A percentile compares a stretch with the other conserved stretches of the same genome.
Conservation (phyloP, 495 filamentous ascomycete species). For the Usnea hakonensis region DNA sequence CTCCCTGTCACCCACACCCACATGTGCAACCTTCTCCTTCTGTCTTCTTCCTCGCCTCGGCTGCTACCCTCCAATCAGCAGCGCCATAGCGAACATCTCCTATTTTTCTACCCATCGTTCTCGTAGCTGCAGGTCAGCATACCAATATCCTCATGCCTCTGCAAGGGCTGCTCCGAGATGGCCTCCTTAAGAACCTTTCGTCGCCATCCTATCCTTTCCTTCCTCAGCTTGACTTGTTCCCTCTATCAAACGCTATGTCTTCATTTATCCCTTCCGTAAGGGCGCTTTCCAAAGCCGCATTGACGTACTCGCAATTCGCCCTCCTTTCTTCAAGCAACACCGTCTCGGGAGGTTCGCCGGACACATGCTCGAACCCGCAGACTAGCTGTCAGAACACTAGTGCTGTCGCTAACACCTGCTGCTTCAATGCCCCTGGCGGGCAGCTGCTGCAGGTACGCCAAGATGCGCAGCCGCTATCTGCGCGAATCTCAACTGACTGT, state of each 20-base stretch:
- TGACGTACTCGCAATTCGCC: constrained; percentile 2
- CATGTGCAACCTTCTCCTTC: constrained; percentile 8
- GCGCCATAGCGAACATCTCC: neutral
- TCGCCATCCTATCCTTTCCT: neutral
- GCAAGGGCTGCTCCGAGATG: constrained; percentile 4
- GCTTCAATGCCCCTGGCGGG: constrained; percentile 75
- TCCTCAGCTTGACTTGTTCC: neutral
- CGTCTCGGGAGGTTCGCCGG: constrained; percentile 18
- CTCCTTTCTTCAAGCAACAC: constrained; percentile 14
- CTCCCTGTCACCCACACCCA: neutral
- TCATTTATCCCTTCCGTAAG: constrained; percentile 6
- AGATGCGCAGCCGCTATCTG: neutral
- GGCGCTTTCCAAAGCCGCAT: neutral
- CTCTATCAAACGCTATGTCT: constrained; percentile 10
- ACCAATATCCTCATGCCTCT: neutral
- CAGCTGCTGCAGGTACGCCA: constrained; percentile 47
- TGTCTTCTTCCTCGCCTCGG: neutral
- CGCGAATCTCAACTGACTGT: neutral
- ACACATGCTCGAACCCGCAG: constrained; percentile 43
- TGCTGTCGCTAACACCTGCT: constrained; percentile 58
- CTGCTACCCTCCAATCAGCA: constrained; percentile 4
- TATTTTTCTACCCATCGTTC: neutral
- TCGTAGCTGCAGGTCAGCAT: neutral
- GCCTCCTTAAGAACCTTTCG: constrained; percentile 8
- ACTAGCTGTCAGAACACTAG: constrained; percentile 53